Percentiles rank a stretch among this genome's conserved stretches.
Evolutionary conservation across 2,329 filamentous ascomycete species (phyloP).

Genomic region (Penicillium sp.): DNA sequence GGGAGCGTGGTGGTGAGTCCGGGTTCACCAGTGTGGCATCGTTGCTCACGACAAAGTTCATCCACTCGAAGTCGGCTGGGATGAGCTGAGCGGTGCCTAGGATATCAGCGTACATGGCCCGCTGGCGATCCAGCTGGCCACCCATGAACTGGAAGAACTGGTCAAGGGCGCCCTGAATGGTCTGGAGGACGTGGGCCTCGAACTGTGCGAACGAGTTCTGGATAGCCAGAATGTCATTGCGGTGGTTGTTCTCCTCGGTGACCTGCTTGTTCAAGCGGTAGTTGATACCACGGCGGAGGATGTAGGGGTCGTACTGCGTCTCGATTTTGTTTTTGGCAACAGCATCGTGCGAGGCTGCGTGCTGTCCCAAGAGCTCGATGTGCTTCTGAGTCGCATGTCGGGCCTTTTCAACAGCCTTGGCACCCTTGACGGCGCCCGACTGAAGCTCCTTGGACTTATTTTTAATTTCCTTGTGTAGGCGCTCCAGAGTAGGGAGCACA

Average conservation of each 20-base stretch:
- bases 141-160: slow-evolving; percentile 80
- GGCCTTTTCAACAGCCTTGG: slow-evolving; percentile 90
- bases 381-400: slow-evolving; percentile 88
- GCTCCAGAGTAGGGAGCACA: slow-evolving; percentile 84
- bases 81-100: slow-evolving; percentile 74
- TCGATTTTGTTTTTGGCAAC: slow-evolving; percentile 67
- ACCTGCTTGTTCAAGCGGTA: slow-evolving; percentile 89
- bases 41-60: slow-evolving; percentile 74
- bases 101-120: slow-evolving; percentile 81
- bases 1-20: slow-evolving; percentile 69
- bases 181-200: slow-evolving; percentile 80
- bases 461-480: slow-evolving; percentile 95
- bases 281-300: slow-evolving; percentile 77
- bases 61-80: slow-evolving; percentile 87
- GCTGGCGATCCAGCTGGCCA: slow-evolving; percentile 78
- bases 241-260: slow-evolving; percentile 92
- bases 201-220: slow-evolving; percentile 88
- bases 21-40: slow-evolving; percentile 75
- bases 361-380: slow-evolving; percentile 87
- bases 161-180: slow-evolving; percentile 78
- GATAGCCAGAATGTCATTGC: slow-evolving; percentile 86
- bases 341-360: slow-evolving; percentile 78
- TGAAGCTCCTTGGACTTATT: slow-evolving; percentile 89
- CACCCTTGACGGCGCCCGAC: slow-evolving; percentile 76
- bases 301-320: slow-evolving; percentile 80